Percentiles rank a stretch among this genome's conserved stretches.
phyloP scores from a whole-genome alignment of 345 rosid genomes.

The Schrenkiella parvula region DNA sequence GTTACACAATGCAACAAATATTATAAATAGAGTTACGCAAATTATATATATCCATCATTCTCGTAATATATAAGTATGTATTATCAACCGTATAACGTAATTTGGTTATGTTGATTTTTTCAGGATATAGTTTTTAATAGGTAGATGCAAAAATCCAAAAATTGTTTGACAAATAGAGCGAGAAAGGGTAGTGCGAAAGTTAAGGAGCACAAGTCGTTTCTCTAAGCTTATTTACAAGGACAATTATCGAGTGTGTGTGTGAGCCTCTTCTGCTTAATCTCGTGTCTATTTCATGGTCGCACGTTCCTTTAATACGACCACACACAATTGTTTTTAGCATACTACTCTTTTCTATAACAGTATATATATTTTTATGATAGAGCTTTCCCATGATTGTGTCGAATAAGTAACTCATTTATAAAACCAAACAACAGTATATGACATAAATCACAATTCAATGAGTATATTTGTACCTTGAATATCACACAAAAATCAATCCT shows the following conservation, averaged over 20 bases:
- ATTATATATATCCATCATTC: too few relatives aligned
- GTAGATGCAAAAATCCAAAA: neutral
- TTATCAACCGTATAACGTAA: neutral
- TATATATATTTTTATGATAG: too few relatives aligned
- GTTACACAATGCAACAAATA: too few relatives aligned
- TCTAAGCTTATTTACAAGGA: neutral
- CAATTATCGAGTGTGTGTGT: constrained; percentile 1
- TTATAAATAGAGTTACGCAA: too few relatives aligned
- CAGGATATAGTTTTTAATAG: neutral
- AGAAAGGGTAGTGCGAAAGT: constrained; percentile 19
- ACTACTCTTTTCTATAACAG: neutral
- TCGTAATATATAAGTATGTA: too few relatives aligned
- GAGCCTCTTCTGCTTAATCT: neutral
- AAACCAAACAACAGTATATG: neutral
- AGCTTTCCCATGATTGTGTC: too few relatives aligned
- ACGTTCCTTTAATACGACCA: constrained; percentile 5
- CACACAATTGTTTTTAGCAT: neutral
- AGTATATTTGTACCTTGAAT: neutral
- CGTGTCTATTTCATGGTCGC: constrained; percentile 21
- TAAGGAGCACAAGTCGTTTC: constrained; percentile 29
- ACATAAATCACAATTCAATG: neutral
- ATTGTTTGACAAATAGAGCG: neutral
- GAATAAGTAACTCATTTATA: neutral
- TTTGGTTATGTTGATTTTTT: neutral
- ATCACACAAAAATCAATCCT: neutral